These are phyloP conservation scores for Sporothrix variecibatus DNA, from an alignment of 2,329 filamentous ascomycete genomes.

Conservation along the genomic window DNA sequence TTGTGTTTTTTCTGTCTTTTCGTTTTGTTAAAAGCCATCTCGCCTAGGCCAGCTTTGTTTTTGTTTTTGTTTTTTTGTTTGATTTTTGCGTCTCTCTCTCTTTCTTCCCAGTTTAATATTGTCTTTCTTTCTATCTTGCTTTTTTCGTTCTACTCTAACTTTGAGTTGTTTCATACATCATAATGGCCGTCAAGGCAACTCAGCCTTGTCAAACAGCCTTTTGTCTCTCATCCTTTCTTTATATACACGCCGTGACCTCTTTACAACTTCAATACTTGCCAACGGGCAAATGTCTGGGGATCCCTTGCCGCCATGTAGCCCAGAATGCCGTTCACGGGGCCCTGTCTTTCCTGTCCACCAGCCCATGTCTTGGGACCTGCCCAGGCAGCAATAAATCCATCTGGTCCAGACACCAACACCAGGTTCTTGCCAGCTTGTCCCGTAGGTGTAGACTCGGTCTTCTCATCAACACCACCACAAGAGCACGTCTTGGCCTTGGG, in stretches of 20 bases:
- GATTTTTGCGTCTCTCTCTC: neutral
- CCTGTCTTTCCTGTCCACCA: slow-evolving; percentile 72
- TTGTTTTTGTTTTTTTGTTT: neutral
- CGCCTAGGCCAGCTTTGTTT: neutral
- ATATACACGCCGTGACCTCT: neutral
- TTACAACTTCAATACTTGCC: slow-evolving; percentile 57
- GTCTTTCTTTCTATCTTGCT: neutral
- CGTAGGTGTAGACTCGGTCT: slow-evolving; percentile 35
- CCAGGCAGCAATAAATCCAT: slow-evolving; percentile 81
- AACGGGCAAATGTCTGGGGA: slow-evolving; percentile 42
- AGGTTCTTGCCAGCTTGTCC: slow-evolving; percentile 54
- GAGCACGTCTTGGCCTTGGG: slow-evolving; percentile 34
- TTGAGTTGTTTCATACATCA: neutral
- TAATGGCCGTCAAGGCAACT: neutral
- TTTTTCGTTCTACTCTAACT: neutral
- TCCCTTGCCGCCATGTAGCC: slow-evolving; percentile 57
- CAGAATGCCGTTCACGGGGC: slow-evolving; percentile 69
- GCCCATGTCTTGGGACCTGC: slow-evolving; percentile 80
- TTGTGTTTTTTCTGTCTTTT: neutral
- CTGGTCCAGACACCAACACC: slow-evolving; percentile 85
- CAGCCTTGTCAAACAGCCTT: neutral
- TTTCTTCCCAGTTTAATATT: neutral
- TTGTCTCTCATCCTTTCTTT: neutral
- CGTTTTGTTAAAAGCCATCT: slow-evolving; percentile 5
- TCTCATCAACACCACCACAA: slow-evolving; percentile 22